These are phyloP conservation scores for Heterobasidion annosum DNA, from an alignment of 1,284 basidiomycete species.

Conservation along the genomic window DNA sequence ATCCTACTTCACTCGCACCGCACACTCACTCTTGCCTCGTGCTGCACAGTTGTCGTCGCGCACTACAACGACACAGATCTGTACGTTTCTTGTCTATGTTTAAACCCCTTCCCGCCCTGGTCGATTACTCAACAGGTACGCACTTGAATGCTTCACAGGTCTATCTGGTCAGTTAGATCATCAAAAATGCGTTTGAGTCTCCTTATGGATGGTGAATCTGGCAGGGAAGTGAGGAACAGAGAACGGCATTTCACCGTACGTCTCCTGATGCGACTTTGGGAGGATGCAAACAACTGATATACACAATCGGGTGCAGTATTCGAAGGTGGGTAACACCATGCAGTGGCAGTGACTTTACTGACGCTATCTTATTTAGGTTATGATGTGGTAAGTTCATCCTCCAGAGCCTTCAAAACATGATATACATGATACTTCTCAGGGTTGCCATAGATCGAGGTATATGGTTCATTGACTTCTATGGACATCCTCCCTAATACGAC, in stretches of 20 bases:
- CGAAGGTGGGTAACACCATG: slow-evolving; percentile 50
- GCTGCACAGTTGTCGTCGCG: slow-evolving; percentile 49
- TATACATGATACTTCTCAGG: slow-evolving; percentile 30
- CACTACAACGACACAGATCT: slow-evolving; percentile 64
- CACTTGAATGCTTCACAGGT: slow-evolving; percentile 26
- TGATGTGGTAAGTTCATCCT: slow-evolving; percentile 65
- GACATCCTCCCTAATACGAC: not conserved
- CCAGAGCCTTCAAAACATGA: not conserved
- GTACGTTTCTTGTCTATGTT: slow-evolving; percentile 33
- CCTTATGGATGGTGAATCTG: slow-evolving; percentile 4
- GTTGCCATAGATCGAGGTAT: slow-evolving; percentile 84
- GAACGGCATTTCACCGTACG: slow-evolving; percentile 77
- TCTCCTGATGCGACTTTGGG: slow-evolving; percentile 3
- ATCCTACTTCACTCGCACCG: not conserved
- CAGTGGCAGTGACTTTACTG: not conserved
- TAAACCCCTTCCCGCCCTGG: not conserved
- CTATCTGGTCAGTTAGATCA: slow-evolving; percentile 55
- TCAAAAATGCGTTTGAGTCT: not conserved
- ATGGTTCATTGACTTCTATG: slow-evolving; percentile 1
- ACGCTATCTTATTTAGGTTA: slow-evolving; percentile 38
- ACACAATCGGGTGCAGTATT: slow-evolving; percentile 47
- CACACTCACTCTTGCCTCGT: not conserved
- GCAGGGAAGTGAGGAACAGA: slow-evolving; percentile 78
- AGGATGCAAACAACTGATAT: slow-evolving; percentile 1
- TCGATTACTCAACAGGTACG: not conserved